These are phyloP conservation scores for Claviceps pazoutovae DNA, from an alignment of 2,329 filamentous ascomycete genomes.

Conservation along the genomic window DNA sequence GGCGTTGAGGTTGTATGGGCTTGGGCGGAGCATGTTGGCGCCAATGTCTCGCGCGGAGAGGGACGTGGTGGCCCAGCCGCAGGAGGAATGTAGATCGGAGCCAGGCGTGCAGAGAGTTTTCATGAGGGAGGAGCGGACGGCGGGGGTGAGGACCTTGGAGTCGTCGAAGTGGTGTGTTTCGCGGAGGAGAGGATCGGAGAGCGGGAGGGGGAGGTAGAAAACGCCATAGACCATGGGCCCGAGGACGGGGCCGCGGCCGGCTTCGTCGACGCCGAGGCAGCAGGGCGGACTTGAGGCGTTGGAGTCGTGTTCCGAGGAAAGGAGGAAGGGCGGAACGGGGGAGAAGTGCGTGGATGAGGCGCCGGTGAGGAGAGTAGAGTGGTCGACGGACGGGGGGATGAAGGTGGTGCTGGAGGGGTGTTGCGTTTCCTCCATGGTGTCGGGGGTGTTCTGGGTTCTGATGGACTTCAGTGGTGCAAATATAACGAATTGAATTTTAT, in stretches of 20 bases:
- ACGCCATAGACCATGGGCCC: conserved; percentile 63
- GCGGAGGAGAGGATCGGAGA: conserved; percentile 61
- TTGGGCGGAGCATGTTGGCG: conserved; percentile 59
- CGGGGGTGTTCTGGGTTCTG: background rate
- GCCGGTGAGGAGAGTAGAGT: conserved; percentile 42
- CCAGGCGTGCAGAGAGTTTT: conserved; percentile 52
- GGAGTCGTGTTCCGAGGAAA: conserved; percentile 19
- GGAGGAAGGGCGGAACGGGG: conserved; percentile 48
- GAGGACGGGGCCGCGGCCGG: conserved; percentile 84
- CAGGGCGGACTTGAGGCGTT: conserved; percentile 28
- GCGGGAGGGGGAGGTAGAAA: conserved; percentile 60
- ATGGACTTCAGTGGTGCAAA: background rate
- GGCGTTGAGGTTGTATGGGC: conserved; percentile 79
- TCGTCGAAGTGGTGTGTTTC: conserved; percentile 80
- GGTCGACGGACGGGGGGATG: conserved; percentile 56
- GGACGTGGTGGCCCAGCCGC: conserved; percentile 71
- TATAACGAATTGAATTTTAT: background rate
- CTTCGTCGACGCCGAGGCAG: conserved; percentile 83
- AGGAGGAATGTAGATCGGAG: conserved; percentile 34
- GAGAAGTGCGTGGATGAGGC: conserved; percentile 61
- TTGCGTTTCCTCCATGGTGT: conserved; percentile 7
- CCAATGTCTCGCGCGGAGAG: conserved; percentile 77
- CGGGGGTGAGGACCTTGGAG: conserved; percentile 76
- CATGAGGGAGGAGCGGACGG: conserved; percentile 62
- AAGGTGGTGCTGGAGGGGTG: conserved; percentile 23